These are phyloP conservation scores for Tulasnella sp. DNA, from an alignment of 768 basidiomycete species.

Conservation along the genomic window DNA sequence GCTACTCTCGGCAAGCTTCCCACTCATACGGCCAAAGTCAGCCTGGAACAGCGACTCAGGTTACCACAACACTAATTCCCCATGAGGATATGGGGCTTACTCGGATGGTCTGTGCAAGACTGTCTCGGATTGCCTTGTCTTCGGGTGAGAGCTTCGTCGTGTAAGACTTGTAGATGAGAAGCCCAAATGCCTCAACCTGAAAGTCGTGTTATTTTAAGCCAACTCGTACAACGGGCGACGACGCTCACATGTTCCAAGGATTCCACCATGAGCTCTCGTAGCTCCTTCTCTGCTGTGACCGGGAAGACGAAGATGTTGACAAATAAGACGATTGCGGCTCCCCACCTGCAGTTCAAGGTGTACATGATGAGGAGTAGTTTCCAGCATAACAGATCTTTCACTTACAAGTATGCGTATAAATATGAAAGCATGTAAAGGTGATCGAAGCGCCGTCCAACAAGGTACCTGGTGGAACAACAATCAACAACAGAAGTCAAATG, in stretches of 20 bases:
- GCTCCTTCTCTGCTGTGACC: slow-evolving; percentile 23
- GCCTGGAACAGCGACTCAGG: slow-evolving; percentile 15
- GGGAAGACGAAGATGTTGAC: slow-evolving; percentile 26
- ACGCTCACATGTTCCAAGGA: slow-evolving; percentile 23
- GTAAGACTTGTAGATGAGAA: slow-evolving; percentile 21
- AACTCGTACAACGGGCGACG: too few relatives aligned
- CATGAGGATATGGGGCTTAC: slow-evolving; percentile 2
- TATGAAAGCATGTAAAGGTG: slow-evolving; percentile 24
- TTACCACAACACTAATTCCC: neutral
- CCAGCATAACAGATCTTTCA: neutral
- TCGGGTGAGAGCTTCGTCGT: slow-evolving; percentile 23
- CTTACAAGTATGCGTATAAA: slow-evolving; percentile 21
- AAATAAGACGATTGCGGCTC: slow-evolving; percentile 23
- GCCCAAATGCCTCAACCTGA: slow-evolving; percentile 14
- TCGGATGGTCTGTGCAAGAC: slow-evolving; percentile 22
- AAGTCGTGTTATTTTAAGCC: neutral
- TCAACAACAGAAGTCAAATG: neutral
- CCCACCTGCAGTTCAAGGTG: too few relatives aligned
- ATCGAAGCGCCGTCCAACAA: slow-evolving; percentile 18
- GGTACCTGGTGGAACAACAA: neutral
- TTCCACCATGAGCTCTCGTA: slow-evolving; percentile 23
- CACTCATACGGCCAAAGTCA: slow-evolving; percentile 25
- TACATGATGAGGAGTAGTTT: neutral
- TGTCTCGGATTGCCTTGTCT: slow-evolving; percentile 23
- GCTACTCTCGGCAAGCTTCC: slow-evolving; percentile 22